These are phyloP conservation scores for Trichomonas vaginalis DNA, from an alignment of 208 protist genomes.

Conservation along the genomic window DNA sequence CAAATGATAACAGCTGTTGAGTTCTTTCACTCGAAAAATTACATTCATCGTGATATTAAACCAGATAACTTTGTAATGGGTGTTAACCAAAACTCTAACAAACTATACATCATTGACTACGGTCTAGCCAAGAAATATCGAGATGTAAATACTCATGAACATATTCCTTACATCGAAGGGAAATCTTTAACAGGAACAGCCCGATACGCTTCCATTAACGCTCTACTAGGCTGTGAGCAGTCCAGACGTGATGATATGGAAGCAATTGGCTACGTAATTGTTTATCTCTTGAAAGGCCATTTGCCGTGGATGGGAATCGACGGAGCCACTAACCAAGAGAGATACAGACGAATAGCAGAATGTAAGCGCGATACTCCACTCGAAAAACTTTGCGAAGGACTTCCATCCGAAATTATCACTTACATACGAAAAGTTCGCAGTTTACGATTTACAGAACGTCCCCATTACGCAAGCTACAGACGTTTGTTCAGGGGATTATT, in stretches of 20 bases:
- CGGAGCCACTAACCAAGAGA: neutral
- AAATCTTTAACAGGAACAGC: conserved; percentile 97
- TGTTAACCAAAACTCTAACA: conserved; percentile 42
- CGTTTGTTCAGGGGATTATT: conserved; percentile 69
- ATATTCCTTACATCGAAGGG: conserved; percentile 96
- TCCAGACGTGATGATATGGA: conserved; percentile 49
- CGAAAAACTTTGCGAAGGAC: conserved; percentile 71
- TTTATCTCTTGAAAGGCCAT: conserved; percentile 92
- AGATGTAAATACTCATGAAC: conserved; percentile 83
- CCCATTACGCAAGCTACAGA: conserved; percentile 93
- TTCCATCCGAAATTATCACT: conserved; percentile 66
- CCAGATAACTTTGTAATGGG: conserved; percentile 98
- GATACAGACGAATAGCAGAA: neutral
- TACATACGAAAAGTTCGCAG: conserved; percentile 84
- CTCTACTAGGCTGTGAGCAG: conserved; percentile 90
- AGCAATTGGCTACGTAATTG: conserved; percentile 86
- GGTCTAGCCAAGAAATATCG: conserved; percentile 95
- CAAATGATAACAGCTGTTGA: conserved; percentile 84
- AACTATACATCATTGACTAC: conserved; percentile 31
- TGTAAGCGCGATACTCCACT: conserved; percentile 58
- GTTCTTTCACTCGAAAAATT: conserved; percentile 83
- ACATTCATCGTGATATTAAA: conserved; percentile 83
- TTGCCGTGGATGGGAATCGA: conserved; percentile 39
- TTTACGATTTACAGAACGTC: conserved; percentile 89
- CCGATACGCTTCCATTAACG: conserved; percentile 95